These are phyloP conservation scores for Metahyphopichia silvanorum DNA, from an alignment of 805 yeast genomes.

Conservation along the genomic window DNA sequence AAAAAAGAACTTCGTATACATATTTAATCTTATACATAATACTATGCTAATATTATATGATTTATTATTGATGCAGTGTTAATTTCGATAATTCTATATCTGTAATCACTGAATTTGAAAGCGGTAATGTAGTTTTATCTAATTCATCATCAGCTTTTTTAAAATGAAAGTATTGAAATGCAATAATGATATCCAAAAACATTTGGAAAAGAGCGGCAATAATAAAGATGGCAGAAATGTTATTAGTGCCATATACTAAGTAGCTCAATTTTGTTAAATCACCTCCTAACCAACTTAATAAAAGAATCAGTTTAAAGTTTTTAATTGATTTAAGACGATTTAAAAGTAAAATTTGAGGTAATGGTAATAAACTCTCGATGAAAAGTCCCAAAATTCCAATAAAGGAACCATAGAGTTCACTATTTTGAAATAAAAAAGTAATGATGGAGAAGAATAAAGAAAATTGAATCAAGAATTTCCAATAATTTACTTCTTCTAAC, in stretches of 20 bases:
- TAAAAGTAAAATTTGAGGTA: slow-evolving; percentile 74
- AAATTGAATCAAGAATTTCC: slow-evolving; percentile 58
- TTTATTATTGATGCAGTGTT: background rate
- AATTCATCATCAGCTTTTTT: slow-evolving; percentile 21
- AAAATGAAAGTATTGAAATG: slow-evolving; percentile 68
- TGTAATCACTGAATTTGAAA: background rate
- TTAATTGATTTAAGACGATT: slow-evolving; percentile 64
- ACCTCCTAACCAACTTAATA: slow-evolving; percentile 87
- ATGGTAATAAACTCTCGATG: slow-evolving; percentile 68
- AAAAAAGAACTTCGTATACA: background rate
- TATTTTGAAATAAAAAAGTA: slow-evolving; percentile 38
- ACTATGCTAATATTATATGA: background rate
- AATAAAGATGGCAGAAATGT: slow-evolving; percentile 62
- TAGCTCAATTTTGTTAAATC: slow-evolving; percentile 77
- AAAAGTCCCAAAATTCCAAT: slow-evolving; percentile 66
- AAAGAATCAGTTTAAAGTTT: slow-evolving; percentile 72
- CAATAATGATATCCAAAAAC: slow-evolving; percentile 67
- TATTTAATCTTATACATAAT: slow-evolving; percentile 1
- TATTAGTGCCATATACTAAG: slow-evolving; percentile 69
- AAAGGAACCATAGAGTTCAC: slow-evolving; percentile 39
- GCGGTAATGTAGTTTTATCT: background rate
- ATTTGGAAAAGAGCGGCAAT: slow-evolving; percentile 77
- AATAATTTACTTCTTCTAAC: slow-evolving; percentile 55
- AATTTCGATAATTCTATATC: background rate
- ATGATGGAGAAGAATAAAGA: slow-evolving; percentile 34